Base-by-base conservation (phyloP, 108 stramenopile genomes). In the Cylindrotheca closterium region DNA sequence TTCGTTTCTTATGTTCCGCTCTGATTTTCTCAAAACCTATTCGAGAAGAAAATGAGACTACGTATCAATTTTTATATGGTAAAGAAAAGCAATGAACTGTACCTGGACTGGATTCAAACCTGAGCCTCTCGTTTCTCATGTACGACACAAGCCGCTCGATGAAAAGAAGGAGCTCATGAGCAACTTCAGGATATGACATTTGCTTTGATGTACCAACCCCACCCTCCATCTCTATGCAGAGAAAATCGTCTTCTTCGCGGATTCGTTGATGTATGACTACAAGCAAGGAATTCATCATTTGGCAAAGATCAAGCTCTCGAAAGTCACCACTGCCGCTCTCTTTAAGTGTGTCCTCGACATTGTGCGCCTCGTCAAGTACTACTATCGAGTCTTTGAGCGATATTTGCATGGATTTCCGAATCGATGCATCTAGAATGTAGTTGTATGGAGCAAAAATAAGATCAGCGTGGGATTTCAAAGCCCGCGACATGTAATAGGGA, bases 361-460 rank as follows among this genome's bases (percentile, higher is more conserved):
- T 98, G 79, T 98, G 98, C 8, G 95, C 98, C 73, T 98, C 97
- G 68, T 98, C 97, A 31, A 98, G 68, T n/a, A 98, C 83, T n/a
- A 97, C 89, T n/a, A 98, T 79, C 28, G 93, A 30, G 70, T 86
- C 73, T 15, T 55, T 55, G 42, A 93, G 71, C 23, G 78, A 65
- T 19, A 92, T 80, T 8, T 69, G 79, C 64, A 86, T 45, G 25
- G 81, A 61, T n/a, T 73, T 29, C 0, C 98, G 91, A 19, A 93
- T 91, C 18, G 27, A 51, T 18, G 94, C 79, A 69, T 99, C 96
- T 37, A 99, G 56, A 27, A 92, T 69, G 57, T 99, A 99, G 74
- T 98, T 97, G 82, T 99, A 99, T 0, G 98, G 97, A 60, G 91
- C 82, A 67, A 98, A 93, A n/a, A 97, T 80, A 19, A 98, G 67